Base-by-base conservation (phyloP, 2,329 filamentous ascomycete genomes). In the Niveomyces coronatus region DNA sequence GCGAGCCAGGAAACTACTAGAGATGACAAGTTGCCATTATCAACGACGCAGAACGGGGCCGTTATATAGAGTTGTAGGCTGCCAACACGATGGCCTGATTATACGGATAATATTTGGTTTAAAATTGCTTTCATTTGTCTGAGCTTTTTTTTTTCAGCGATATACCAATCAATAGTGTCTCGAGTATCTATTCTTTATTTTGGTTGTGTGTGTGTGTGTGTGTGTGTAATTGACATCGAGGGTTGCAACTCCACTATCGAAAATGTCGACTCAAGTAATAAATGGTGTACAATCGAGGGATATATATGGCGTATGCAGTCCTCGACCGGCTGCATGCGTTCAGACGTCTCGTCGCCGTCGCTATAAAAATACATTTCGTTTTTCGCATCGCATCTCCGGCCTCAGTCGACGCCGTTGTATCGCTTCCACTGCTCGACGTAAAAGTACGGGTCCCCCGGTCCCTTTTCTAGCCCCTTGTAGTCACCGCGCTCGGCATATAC, bases 371-470 rank as follows among this genome's bases (percentile, higher is more conserved):
- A n/a, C n/a, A n/a, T n/a, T n/a, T n/a, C n/a, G n/a, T n/a, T n/a
- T n/a, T n/a, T n/a, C 26, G 19, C 20, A 31, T 30, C 10, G 30
- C 19, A 15, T 28, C 20, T 15, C 5, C 15, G 31, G 19, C 32
- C 42, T 65, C 58, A 77, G 29, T 76, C 71, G 32, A 74, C 54
- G 2, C 77, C 79, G 51, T 83, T 83, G 60, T 77, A 74, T 9
- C 59, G 53, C 66, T 83, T 84, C 80, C 79, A 84, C 50, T 70
- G 67, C 45, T 71, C 63, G 32, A 84, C 61, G 53, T 82, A 84
- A 29, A 70, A 56, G 47, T 69, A 61, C n/a, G 79, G 74, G 51
- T 73, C 74, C 47, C 73, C 65, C 9, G 77, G 74, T 13, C 79
- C 78, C 46, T 52, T 52, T 23, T 68, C 63, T 23, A 64, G 42